Conservation (phyloP, 2,329 filamentous ascomycete species). For the Pseudocercospora macadamiae region DNA sequence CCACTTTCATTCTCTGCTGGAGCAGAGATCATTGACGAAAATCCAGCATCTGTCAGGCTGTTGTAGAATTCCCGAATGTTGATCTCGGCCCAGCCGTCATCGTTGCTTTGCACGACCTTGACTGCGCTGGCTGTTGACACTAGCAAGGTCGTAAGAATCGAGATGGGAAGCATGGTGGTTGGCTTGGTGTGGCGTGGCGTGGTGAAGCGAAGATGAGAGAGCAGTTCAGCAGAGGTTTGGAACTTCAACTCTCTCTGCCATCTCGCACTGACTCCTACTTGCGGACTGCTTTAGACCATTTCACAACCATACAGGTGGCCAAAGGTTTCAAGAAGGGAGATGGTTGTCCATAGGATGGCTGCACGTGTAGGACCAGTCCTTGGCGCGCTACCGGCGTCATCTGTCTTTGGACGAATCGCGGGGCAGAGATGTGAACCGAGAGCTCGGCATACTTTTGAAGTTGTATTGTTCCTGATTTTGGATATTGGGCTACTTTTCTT, state of each 20-base stretch:
- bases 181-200: not conserved
- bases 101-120: slow-evolving; percentile 68
- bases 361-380: not conserved
- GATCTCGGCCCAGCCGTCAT: slow-evolving; percentile 74
- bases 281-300: too few species aligned
- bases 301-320: too few species aligned
- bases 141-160: not conserved
- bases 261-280: too few species aligned
- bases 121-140: slow-evolving; percentile 17
- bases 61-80: slow-evolving; percentile 66
- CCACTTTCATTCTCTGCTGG: slow-evolving; percentile 70
- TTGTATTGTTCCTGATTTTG: too few species aligned
- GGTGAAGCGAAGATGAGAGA: too few species aligned
- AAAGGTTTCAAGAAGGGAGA: too few species aligned
- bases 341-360: not conserved
- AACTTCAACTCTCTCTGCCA: too few species aligned
- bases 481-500: too few species aligned
- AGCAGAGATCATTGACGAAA: slow-evolving; percentile 65
- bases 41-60: slow-evolving; percentile 57
- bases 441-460: too few species aligned
- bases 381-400: not conserved
- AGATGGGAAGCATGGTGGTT: not conserved
- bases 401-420: not conserved
- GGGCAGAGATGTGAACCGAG: not conserved
- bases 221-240: too few species aligned